Conservation (phyloP, 768 basidiomycete genomes). For the Multifurca ochricompacta region DNA sequence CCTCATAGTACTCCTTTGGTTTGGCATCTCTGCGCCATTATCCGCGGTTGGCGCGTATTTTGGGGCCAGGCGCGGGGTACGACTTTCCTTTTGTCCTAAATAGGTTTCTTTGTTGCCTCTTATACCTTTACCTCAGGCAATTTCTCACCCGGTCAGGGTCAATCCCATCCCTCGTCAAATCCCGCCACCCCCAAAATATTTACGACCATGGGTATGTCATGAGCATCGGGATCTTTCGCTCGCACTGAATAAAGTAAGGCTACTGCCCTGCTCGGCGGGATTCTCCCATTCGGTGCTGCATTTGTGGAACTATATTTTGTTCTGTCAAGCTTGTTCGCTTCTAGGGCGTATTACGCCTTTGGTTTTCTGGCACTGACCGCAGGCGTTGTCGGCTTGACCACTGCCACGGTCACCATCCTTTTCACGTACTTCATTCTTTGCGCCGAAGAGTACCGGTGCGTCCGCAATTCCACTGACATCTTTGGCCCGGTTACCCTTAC, state of each 20-base stretch:
- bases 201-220: constrained; percentile 63
- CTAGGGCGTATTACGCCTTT: constrained; percentile 91
- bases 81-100: constrained; percentile 22
- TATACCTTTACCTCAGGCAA: constrained; percentile 35
- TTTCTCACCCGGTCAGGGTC: constrained; percentile 80
- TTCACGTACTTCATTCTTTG: constrained; percentile 90
- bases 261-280: constrained; percentile 75
- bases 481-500: constrained; percentile 4
- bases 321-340: constrained; percentile 84
- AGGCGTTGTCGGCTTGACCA: constrained; percentile 73
- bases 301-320: constrained; percentile 95
- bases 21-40: constrained; percentile 87
- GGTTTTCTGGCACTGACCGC: constrained; percentile 89
- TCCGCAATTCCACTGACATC: background rate
- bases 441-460: constrained; percentile 87
- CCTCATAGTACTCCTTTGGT: constrained; percentile 81
- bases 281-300: constrained; percentile 90
- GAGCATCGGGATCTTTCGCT: background rate
- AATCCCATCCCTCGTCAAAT: constrained; percentile 96
- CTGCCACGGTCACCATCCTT: constrained; percentile 84
- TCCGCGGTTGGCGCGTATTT: constrained; percentile 81
- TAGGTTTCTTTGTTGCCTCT: constrained; percentile 9
- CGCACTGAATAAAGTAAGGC: constrained; percentile 31
- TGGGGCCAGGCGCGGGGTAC: constrained; percentile 80
- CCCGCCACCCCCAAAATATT: constrained; percentile 78